phyloP scores from a whole-genome alignment of 495 filamentous ascomycete species.

The Penicillium subrubescens region DNA sequence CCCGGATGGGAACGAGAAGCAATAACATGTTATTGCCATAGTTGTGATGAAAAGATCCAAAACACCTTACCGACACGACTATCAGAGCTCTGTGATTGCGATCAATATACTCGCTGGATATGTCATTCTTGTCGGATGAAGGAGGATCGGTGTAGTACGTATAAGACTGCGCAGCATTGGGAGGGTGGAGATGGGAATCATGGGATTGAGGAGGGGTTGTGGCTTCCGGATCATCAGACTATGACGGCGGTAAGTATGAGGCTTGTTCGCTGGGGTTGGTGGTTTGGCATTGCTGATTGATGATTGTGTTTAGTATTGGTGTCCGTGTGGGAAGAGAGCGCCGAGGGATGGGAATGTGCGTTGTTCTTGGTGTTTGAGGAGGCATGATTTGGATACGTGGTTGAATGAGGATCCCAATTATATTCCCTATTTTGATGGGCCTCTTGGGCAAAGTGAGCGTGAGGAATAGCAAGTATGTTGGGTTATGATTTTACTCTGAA shows the following conservation, averaged over 20 bases:
- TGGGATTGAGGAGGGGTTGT: neutral
- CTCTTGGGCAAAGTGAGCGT: neutral
- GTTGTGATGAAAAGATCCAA: neutral
- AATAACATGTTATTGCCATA: neutral
- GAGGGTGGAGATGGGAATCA: neutral
- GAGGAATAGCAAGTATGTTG: neutral
- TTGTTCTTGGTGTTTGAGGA: neutral
- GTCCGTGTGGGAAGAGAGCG: neutral
- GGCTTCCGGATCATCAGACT: neutral
- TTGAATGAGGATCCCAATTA: neutral
- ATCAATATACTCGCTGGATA: neutral
- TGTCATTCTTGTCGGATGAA: neutral
- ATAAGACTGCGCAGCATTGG: neutral
- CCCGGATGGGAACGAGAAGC: neutral
- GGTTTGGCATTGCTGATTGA: neutral
- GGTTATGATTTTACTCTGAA: too few species aligned
- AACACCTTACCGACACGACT: neutral
- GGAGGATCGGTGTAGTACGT: neutral
- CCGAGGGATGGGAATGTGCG: neutral
- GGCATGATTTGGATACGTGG: neutral
- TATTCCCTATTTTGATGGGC: neutral
- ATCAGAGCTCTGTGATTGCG: neutral
- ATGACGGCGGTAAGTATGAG: neutral
- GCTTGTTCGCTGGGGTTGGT: neutral
- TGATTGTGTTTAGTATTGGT: neutral